These are phyloP conservation scores for Chaetomiaceae sp. DNA, from an alignment of 2,329 filamentous ascomycete species.

Conservation along the genomic window DNA sequence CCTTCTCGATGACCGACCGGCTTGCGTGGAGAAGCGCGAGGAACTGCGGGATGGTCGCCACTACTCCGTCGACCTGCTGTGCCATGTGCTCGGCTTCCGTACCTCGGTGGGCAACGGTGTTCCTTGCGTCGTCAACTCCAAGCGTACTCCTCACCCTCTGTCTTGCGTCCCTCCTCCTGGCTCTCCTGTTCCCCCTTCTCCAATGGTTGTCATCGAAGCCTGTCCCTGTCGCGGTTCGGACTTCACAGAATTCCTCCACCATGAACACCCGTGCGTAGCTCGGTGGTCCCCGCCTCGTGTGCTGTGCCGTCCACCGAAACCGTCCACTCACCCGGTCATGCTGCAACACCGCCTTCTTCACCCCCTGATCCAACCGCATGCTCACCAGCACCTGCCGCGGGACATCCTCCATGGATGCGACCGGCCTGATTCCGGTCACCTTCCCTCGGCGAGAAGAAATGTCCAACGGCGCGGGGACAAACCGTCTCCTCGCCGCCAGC, in stretches of 20 bases:
- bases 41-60: slow-evolving; percentile 19
- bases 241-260: not conserved
- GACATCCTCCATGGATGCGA: slow-evolving; percentile 19
- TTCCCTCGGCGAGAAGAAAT: not conserved
- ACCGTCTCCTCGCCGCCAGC: not conserved
- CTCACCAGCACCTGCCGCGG: slow-evolving; percentile 10
- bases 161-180: not conserved
- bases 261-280: not conserved
- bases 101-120: not conserved
- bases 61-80: slow-evolving; percentile 4
- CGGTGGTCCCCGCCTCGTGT: not conserved
- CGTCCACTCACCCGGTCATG: not conserved
- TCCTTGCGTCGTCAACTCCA: not conserved
- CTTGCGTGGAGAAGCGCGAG: slow-evolving; percentile 13
- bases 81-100: not conserved
- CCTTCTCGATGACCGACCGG: slow-evolving; percentile 10
- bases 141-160: not conserved
- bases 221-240: not conserved
- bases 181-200: not conserved
- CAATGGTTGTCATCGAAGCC: not conserved
- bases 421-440: not conserved
- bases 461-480: not conserved
- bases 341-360: slow-evolving; percentile 13
- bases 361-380: slow-evolving; percentile 10
- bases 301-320: slow-evolving; percentile 12